Evolutionary conservation across 495 filamentous ascomycete species (phyloP), one percentile per base, ranked within the genome.

Genomic region (Polyplosphaeria fusca): DNA sequence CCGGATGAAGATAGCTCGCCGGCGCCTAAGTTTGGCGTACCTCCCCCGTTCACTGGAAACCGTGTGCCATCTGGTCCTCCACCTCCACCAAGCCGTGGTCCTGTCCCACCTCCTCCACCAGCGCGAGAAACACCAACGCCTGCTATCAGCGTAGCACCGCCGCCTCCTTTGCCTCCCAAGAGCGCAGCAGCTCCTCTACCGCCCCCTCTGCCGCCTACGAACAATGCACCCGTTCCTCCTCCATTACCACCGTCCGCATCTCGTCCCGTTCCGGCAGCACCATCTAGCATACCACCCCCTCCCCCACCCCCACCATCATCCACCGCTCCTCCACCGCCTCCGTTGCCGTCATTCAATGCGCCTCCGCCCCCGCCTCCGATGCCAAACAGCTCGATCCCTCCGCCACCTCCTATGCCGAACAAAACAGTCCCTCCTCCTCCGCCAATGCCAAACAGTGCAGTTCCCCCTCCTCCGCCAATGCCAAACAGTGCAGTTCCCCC

Each of bases 11-110:
- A 68, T 61, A 68, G 79, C 14, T 69, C 76, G 18, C 39, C 66
- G 35, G 73, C 76, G 25, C 25, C 39, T 14, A 86, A 75, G 58
- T 89, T 87, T 67, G 81, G 79, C 19, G 90, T 96, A 13, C 90
- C 93, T 25, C 92, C 92, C 16, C 84, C 87, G 19, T 95, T 95
- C 67, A 71, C 79, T 47, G 85, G 86, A 32, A 82, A 86, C 60
- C 76, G 86, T 47, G 82, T 81, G 46, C 67, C 77, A 1, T 78
- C 78, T 14, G 77, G 66, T 68, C 87, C 88, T 25, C 89, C 90
- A 14, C 84, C 87, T 51, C 86, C 89, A 20, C 90, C 89, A 50
- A 82, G 76, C 62, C 83, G 87, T 16, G 82, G 79, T 32, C 71
- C 84, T 37, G 69, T 73, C 12, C 72, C 71, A 16, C 70, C 71